phyloP scores from a whole-genome alignment of 352 stramenopile genomes.

The Phytophthora pistaciae region DNA sequence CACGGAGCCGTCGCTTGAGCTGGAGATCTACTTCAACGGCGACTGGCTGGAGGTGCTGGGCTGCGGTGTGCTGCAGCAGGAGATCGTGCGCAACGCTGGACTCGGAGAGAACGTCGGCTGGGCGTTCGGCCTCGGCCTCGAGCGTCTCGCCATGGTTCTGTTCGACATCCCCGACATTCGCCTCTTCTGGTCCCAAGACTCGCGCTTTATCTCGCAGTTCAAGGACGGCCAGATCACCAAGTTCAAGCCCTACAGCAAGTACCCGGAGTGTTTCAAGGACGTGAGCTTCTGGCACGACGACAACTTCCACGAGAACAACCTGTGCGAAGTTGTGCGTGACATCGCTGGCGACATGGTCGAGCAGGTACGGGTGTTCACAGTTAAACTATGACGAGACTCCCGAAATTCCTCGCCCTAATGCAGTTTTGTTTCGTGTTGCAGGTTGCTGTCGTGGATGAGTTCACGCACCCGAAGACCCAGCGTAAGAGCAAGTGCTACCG shows the following conservation, averaged over 20 bases:
- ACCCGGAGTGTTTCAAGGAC: constrained; percentile 98
- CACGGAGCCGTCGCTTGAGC: constrained; percentile 97
- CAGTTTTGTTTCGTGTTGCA: constrained; percentile 10
- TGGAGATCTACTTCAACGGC: constrained; percentile 98
- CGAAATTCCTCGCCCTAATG: constrained; percentile 1
- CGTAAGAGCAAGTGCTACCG: constrained; percentile 97
- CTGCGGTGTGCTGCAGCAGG: constrained; percentile 96
- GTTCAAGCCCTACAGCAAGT: constrained; percentile 99
- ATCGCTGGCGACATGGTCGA: constrained; percentile 98
- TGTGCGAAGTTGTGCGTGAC: constrained; percentile 97
- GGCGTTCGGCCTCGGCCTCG: constrained; percentile 98
- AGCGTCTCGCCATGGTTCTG: constrained; percentile 99
- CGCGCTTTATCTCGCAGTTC: constrained; percentile 95
- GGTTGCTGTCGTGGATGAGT: constrained; percentile 95
- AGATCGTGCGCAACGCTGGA: constrained; percentile 93
- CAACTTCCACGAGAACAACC: constrained; percentile 96
- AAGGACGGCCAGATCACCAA: constrained; percentile 93
- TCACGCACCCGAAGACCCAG: constrained; percentile 97
- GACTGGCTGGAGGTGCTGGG: constrained; percentile 99
- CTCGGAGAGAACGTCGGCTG: constrained; percentile 93
- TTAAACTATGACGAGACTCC: not conserved
- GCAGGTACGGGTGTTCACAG: constrained; percentile 55
- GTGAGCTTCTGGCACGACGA: constrained; percentile 97
- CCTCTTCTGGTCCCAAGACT: constrained; percentile 98
- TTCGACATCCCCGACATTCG: constrained; percentile 99